Percentiles rank a stretch among this genome's conserved stretches.
These are phyloP conservation scores for Colletotrichum cordylinicola DNA, from an alignment of 2,329 filamentous ascomycete genomes.

Conservation along the genomic window DNA sequence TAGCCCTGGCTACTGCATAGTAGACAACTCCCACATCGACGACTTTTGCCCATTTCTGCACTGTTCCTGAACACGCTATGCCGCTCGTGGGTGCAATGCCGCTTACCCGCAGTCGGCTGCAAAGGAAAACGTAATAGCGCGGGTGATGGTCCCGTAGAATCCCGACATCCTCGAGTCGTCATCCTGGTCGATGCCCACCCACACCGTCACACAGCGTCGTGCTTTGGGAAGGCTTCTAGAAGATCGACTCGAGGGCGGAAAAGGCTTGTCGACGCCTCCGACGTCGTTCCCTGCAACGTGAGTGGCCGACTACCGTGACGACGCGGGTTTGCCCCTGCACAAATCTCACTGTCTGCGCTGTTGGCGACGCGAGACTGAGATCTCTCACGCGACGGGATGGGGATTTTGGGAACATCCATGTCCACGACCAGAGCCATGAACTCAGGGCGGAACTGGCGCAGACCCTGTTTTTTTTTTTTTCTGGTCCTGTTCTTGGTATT, in stretches of 20 bases:
- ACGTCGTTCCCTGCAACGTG: neutral
- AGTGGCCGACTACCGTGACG: neutral
- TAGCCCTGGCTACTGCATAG: neutral
- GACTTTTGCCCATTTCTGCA: neutral
- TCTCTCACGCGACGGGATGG: neutral
- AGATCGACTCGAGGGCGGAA: neutral
- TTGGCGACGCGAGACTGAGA: constrained; percentile 7
- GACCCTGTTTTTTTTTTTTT: constrained; percentile 1
- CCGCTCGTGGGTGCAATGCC: neutral
- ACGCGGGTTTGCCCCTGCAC: neutral
- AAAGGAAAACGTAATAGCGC: constrained; percentile 16
- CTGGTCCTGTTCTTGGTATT: neutral
- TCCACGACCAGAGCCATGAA: neutral
- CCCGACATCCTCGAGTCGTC: constrained; percentile 12
- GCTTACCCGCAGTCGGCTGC: neutral
- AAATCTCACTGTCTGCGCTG: neutral
- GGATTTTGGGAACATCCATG: neutral
- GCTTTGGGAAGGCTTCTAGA: constrained; percentile 20
- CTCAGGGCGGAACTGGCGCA: neutral
- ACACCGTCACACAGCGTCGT: neutral
- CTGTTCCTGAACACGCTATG: neutral
- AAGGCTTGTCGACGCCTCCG: constrained; percentile 14
- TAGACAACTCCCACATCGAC: neutral
- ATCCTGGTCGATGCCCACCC: neutral
- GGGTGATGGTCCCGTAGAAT: constrained; percentile 6